These are phyloP conservation scores for Kwoniella bestiolae DNA, from an alignment of 768 basidiomycete species.

Conservation along the genomic window DNA sequence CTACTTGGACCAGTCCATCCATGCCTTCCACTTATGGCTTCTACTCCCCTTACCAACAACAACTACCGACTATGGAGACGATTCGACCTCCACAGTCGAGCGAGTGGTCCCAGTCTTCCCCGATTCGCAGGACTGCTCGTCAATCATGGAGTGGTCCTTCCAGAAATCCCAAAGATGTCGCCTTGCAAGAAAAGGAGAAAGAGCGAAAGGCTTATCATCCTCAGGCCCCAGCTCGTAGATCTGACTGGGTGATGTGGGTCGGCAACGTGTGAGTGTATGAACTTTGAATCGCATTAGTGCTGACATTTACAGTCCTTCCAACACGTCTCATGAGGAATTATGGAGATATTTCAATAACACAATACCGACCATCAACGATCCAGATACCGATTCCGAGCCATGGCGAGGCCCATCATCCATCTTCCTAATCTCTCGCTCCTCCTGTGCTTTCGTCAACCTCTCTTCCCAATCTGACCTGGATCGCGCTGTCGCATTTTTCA, in stretches of 20 bases:
- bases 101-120: conserved; percentile 5
- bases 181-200: conserved; percentile 23
- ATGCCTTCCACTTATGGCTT: conserved; percentile 17
- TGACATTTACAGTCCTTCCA: conserved; percentile 58
- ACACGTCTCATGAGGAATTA: conserved; percentile 81
- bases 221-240: conserved; percentile 64
- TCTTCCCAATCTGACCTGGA: conserved; percentile 67
- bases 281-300: conserved; percentile 9
- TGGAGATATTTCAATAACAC: conserved; percentile 76
- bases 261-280: conserved; percentile 71
- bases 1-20: conserved; percentile 22
- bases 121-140: conserved; percentile 11
- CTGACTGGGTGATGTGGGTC: conserved; percentile 96
- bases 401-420: conserved; percentile 75
- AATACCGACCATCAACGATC: conserved; percentile 33
- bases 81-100: neutral
- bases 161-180: neutral
- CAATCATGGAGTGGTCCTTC: conserved; percentile 39
- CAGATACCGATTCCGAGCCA: conserved; percentile 22
- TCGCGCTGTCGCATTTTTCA: conserved; percentile 72
- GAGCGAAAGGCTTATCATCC: conserved; percentile 56
- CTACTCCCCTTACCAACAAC: conserved; percentile 16
- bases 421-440: conserved; percentile 92
- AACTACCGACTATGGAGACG: conserved; percentile 2
- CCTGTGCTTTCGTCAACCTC: conserved; percentile 92